Conservation (phyloP, 345 rosid species). For the Populus pruinosa region DNA sequence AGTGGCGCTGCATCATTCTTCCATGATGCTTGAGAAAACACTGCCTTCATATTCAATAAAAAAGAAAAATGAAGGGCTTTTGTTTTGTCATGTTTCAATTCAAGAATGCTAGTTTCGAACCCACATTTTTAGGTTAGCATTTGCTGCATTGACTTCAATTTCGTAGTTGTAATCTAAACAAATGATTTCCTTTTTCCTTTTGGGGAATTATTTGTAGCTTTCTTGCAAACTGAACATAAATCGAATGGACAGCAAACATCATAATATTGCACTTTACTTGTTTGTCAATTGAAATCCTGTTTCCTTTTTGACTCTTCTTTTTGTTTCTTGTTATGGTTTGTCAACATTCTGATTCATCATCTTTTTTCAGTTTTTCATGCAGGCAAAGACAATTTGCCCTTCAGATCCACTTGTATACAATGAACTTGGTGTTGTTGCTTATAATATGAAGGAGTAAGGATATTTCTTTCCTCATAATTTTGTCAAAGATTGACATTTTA, state of each 20-base stretch:
- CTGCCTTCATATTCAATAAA: neutral
- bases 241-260: neutral
- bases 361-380: conserved; percentile 72
- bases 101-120: neutral
- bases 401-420: conserved; percentile 94
- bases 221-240: neutral
- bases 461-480: neutral
- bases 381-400: conserved; percentile 85
- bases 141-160: neutral
- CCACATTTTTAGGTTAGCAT: neutral
- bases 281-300: neutral
- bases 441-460: conserved; percentile 89
- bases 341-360: conserved; percentile 10
- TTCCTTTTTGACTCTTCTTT: neutral
- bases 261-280: neutral
- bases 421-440: conserved; percentile 97
- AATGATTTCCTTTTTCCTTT: neutral
- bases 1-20: neutral
- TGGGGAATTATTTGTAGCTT: neutral
- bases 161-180: neutral
- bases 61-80: neutral
- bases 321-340: neutral
- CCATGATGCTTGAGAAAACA: neutral
- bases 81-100: neutral
- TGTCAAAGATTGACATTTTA: neutral